These are phyloP conservation scores for Penicillium taxi DNA, from an alignment of 495 filamentous ascomycete genomes.

Conservation along the genomic window DNA sequence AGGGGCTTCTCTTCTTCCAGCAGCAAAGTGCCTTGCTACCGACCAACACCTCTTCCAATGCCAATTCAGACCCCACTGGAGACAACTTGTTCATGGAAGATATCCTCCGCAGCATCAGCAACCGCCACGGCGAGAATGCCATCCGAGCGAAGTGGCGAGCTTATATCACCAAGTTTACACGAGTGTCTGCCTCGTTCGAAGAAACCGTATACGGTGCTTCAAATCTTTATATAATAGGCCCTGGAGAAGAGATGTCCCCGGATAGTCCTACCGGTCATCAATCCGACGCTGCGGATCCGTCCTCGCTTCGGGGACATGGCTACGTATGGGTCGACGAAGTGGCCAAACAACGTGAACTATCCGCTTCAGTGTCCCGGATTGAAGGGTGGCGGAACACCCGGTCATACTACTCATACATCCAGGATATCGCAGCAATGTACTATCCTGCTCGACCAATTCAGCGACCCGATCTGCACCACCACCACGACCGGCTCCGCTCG, in stretches of 20 bases:
- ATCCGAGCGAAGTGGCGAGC: conserved; percentile 85
- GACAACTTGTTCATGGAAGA: conserved; percentile 85
- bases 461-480: conserved; percentile 76
- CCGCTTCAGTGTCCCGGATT: conserved; percentile 81
- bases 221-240: conserved; percentile 77
- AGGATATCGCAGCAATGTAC: conserved; percentile 55
- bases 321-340: conserved; percentile 88
- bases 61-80: conserved; percentile 65
- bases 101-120: conserved; percentile 70
- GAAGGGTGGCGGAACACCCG: conserved; percentile 94
- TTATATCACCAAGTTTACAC: conserved; percentile 84
- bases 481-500: conserved; percentile 80
- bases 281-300: conserved; percentile 44
- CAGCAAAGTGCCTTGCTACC: conserved; percentile 60
- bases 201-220: conserved; percentile 88
- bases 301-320: conserved; percentile 69
- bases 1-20: conserved; percentile 77
- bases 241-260: conserved; percentile 40
- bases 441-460: conserved; percentile 64
- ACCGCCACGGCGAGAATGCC: conserved; percentile 81
- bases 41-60: conserved; percentile 29
- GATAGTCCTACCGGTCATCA: conserved; percentile 41
- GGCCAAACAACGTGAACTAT: conserved; percentile 73
- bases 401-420: conserved; percentile 91
- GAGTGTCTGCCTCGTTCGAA: conserved; percentile 88